Percentiles rank a stretch among this genome's conserved stretches.
Conservation (phyloP, 345 rosid species). For the Syzygium jambos region DNA sequence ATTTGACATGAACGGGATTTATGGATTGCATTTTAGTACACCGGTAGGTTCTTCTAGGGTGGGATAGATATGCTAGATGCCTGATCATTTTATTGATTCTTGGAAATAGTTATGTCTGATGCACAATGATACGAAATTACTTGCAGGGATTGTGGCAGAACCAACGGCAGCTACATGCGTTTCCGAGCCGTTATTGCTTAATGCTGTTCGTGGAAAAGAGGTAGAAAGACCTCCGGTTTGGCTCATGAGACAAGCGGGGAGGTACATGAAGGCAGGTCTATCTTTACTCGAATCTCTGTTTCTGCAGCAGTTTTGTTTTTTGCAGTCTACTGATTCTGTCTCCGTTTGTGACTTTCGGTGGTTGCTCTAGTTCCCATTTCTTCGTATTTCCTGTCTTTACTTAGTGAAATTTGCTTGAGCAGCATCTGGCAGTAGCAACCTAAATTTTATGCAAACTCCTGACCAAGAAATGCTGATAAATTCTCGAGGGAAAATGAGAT, state of each 20-base stretch:
- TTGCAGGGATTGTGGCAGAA: slow-evolving; percentile 51
- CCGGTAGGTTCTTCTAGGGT: not conserved
- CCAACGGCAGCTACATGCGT: slow-evolving; percentile 23
- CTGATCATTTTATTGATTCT: not conserved
- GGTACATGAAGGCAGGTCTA: slow-evolving; percentile 97
- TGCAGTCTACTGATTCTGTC: not conserved
- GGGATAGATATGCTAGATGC: not conserved
- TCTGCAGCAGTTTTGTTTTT: not conserved
- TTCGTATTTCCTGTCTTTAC: not conserved
- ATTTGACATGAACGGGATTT: not conserved
- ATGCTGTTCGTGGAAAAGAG: slow-evolving; percentile 85
- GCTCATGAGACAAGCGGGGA: slow-evolving; percentile 99
- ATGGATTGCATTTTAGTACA: not conserved
- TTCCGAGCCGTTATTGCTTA: slow-evolving; percentile 74
- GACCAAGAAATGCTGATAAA: not conserved
- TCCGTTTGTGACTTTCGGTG: not conserved
- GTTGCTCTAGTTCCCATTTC: not conserved
- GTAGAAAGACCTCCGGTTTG: slow-evolving; percentile 99
- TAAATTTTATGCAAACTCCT: not conserved
- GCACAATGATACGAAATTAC: not conserved
- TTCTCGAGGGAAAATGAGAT: not conserved
- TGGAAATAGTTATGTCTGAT: not conserved
- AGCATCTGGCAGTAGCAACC: not conserved
- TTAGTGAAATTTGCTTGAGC: not conserved
- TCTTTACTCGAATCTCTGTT: not conserved